Base-by-base conservation (phyloP, 805 yeast genomes). In the Teunomyces funiuensis region DNA sequence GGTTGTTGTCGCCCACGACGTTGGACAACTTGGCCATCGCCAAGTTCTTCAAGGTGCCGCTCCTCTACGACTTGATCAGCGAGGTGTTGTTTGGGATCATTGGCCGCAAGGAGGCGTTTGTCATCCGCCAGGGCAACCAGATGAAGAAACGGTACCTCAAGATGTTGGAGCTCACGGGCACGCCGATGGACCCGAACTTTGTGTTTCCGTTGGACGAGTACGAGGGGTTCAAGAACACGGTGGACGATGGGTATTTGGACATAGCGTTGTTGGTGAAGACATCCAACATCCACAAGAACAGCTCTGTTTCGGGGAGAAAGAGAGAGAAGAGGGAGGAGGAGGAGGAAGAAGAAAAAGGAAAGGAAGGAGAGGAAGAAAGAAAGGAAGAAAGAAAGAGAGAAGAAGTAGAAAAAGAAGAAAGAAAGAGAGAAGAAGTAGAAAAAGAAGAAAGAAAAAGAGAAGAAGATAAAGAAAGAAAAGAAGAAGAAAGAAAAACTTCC, bases 21-120 rank as follows among this genome's bases (percentile, higher is more conserved):
- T 67, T 84, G 28, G 88, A 84, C 49, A 71, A 81, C 36, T 65
- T 85, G 49, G 58, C 80, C 25, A 70, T 82, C 53, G 73, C 90
- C 2, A 82, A 82, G 50, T 71, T 78, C 45, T 84, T 80, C 54
- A 83, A 82, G 45, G 71, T 85, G 17, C 90, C 91, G 2, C 62
- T 85, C 38, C 64, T 86, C 19, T 83, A 82, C 56, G 88, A 83
- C 52, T 67, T 85, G 53, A 77, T 85, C 37, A 65, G 79, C 37
- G 93, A 86, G 54, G 80, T 80, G 0, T 61, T 85, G 39, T 85
- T 80, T 58, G 84, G 87, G 2, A 74, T 84, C 9, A 73, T 85
- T 43, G 86, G 87, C 2, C 71, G 80, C 45, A 83, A 83, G 44
- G 93, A 85, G 53, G 73, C 74, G 6, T 69, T 71, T 44, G 58